A percentile compares a stretch with the other conserved stretches of the same genome.
phyloP scores from a whole-genome alignment of 2,329 filamentous ascomycete species.

The Aspergillus luchuensis region DNA sequence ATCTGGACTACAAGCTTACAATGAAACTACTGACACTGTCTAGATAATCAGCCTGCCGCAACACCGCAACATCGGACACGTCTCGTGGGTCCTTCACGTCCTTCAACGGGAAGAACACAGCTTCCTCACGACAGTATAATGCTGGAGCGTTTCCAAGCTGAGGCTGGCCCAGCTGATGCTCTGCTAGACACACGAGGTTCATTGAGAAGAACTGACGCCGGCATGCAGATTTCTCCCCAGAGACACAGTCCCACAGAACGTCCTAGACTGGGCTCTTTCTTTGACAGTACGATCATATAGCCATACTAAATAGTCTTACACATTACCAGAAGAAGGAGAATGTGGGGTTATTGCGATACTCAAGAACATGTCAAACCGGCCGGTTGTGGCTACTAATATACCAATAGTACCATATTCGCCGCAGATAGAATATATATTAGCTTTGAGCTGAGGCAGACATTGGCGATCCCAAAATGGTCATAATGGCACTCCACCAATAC shows the following conservation, averaged over 20 bases:
- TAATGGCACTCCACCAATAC: no score
- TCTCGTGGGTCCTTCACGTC: conserved; percentile 21
- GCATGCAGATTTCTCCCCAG: neutral
- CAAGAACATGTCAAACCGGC: no score
- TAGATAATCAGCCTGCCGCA: neutral
- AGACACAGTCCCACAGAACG: neutral
- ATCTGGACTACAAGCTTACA: no score
- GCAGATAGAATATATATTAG: no score
- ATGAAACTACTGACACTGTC: neutral
- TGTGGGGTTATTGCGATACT: no score
- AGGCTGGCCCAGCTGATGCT: neutral
- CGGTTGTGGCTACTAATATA: no score
- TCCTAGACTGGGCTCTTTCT: neutral
- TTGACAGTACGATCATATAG: conserved; percentile 1
- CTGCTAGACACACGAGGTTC: neutral
- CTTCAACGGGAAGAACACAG: conserved; percentile 18
- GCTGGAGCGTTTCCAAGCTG: conserved; percentile 2
- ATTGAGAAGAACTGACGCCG: neutral
- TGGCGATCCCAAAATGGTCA: no score
- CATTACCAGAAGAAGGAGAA: no score
- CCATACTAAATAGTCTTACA: neutral
- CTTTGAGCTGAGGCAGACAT: no score
- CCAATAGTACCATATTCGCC: no score
- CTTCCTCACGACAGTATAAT: conserved; percentile 20
- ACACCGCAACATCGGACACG: conserved; percentile 30